Percentiles rank a stretch among this genome's conserved stretches.
Evolutionary conservation across 805 yeast genomes (phyloP).

Genomic region (Candida insectorum): DNA sequence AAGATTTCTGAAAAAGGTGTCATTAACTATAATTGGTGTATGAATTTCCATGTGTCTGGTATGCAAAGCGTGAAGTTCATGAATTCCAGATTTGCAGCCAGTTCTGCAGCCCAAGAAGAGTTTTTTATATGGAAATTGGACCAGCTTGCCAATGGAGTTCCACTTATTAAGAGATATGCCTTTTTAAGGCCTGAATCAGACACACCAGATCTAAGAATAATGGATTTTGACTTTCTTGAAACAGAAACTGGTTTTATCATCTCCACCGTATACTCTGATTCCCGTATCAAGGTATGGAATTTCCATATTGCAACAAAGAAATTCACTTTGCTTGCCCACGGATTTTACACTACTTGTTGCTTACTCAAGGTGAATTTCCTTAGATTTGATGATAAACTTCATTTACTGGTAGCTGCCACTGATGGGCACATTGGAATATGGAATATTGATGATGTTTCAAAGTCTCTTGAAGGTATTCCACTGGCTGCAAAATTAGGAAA

Average conservation of each 20-base stretch:
- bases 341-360: constrained; percentile 72
- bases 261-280: constrained; percentile 81
- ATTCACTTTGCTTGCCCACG: constrained; percentile 46
- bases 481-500: constrained; percentile 17
- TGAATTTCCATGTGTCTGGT: constrained; percentile 85
- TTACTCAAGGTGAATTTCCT: constrained; percentile 59
- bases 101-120: constrained; percentile 85
- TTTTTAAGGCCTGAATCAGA: constrained; percentile 52
- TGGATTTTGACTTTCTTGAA: constrained; percentile 68
- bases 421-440: constrained; percentile 77
- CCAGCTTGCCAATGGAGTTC: constrained; percentile 25
- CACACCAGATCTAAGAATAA: constrained; percentile 82
- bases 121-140: constrained; percentile 72
- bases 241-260: constrained; percentile 48
- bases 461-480: not conserved
- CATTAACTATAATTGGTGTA: constrained; percentile 51
- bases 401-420: constrained; percentile 64
- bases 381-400: constrained; percentile 18
- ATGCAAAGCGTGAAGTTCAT: constrained; percentile 71
- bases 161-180: constrained; percentile 48
- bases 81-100: constrained; percentile 40
- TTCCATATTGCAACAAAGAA: constrained; percentile 34
- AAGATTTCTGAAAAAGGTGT: constrained; percentile 36
- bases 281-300: constrained; percentile 65
- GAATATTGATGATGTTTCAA: constrained; percentile 28